Conservation (phyloP, 768 basidiomycete species). For the Tulasnella sp. region DNA sequence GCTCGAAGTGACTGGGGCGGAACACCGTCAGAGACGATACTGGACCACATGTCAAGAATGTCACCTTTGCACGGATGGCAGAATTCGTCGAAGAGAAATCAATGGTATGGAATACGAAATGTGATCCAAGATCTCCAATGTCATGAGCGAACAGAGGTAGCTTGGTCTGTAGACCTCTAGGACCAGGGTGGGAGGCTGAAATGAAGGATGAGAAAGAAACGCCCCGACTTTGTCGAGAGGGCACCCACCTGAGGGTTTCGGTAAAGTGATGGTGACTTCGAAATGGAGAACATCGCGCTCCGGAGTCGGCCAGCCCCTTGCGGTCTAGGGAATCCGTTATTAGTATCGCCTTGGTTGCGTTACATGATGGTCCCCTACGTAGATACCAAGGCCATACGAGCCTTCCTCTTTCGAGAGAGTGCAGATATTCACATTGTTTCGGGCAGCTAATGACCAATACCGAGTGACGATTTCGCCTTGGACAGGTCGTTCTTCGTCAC, state of each 20-base stretch:
- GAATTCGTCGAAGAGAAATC: not conserved
- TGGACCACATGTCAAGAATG: not conserved
- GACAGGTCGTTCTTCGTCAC: not conserved
- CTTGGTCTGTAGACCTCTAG: not conserved
- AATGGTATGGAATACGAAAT: not conserved
- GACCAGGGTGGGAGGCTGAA: not conserved
- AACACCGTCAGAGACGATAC: not conserved
- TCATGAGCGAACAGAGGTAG: slow-evolving; percentile 1
- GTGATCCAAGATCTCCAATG: not conserved
- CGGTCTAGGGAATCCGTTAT: not conserved
- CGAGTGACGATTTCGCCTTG: slow-evolving; percentile 1
- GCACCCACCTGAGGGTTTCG: not conserved
- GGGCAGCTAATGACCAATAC: not conserved
- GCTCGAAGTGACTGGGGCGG: not conserved
- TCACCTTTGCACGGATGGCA: not conserved
- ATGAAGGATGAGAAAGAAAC: not conserved
- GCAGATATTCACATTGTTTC: slow-evolving; percentile 1
- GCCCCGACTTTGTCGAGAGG: not conserved
- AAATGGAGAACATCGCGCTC: not conserved
- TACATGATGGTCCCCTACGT: not conserved
- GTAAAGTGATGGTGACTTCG: slow-evolving; percentile 3
- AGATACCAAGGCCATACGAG: slow-evolving; percentile 5
- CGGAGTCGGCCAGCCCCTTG: not conserved
- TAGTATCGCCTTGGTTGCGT: not conserved
- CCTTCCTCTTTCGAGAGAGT: slow-evolving; percentile 1